Conservation (phyloP, 2,329 filamentous ascomycete species). For the Amylocarpus encephaloides region DNA sequence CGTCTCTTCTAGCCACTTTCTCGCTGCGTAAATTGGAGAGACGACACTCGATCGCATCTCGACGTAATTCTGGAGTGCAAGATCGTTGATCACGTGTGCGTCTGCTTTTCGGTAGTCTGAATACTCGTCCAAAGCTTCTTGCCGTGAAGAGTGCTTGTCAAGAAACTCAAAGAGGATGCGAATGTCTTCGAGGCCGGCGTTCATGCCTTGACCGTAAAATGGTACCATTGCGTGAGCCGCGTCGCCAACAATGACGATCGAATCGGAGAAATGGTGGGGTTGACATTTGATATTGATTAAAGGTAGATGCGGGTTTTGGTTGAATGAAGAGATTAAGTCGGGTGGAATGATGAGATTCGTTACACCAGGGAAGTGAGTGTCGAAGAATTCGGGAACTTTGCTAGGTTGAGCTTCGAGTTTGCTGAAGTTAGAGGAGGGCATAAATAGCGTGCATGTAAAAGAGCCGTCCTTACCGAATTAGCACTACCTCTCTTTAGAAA, state of each 20-base stretch:
- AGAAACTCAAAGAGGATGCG: conserved; percentile 77
- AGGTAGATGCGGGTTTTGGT: conserved; percentile 78
- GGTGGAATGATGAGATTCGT: conserved; percentile 60
- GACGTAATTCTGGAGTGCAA: conserved; percentile 83
- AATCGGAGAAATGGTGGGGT: conserved; percentile 74
- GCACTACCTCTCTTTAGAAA: background rate
- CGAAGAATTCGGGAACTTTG: conserved; percentile 66
- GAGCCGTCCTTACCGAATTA: conserved; percentile 62
- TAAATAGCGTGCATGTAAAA: conserved; percentile 92
- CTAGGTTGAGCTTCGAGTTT: conserved; percentile 58
- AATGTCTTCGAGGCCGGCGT: conserved; percentile 91
- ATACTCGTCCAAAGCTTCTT: conserved; percentile 70
- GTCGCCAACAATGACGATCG: conserved; percentile 82
- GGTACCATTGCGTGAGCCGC: conserved; percentile 97
- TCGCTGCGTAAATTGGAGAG: conserved; percentile 66
- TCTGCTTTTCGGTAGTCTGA: conserved; percentile 67
- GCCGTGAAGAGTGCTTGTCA: conserved; percentile 57
- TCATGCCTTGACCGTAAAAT: conserved; percentile 98
- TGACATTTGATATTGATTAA: conserved; percentile 90
- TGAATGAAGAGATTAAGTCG: conserved; percentile 69
- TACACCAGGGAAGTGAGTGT: conserved; percentile 80
- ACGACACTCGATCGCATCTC: conserved; percentile 90
- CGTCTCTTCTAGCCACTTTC: conserved; percentile 82
- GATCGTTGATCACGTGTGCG: conserved; percentile 83
- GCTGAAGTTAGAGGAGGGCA: conserved; percentile 64